Percentiles rank a stretch among this genome's conserved stretches.
phyloP scores from a whole-genome alignment of 2,329 filamentous ascomycete species.

The Fusarium verrucosum region DNA sequence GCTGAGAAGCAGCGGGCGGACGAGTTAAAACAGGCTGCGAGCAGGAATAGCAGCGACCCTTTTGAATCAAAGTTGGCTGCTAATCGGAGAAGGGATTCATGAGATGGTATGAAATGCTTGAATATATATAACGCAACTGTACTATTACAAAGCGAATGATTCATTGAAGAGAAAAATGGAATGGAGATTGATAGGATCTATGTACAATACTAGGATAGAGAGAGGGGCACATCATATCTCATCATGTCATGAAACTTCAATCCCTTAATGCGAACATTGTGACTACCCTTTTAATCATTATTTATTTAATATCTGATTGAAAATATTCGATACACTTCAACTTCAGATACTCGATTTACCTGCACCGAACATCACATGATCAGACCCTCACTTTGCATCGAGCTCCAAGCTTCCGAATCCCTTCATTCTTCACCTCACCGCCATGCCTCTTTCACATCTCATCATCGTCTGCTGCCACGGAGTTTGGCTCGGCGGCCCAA shows the following conservation, averaged over 20 bases:
- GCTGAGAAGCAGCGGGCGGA: slow-evolving; percentile 15
- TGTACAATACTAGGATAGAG: slow-evolving; percentile 32
- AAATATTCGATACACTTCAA: not conserved
- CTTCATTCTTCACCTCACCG: slow-evolving; percentile 19
- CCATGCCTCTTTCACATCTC: slow-evolving; percentile 60
- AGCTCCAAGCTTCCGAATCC: slow-evolving; percentile 15
- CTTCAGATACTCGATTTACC: not conserved
- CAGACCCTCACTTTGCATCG: slow-evolving; percentile 29
- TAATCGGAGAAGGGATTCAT: slow-evolving; percentile 11
- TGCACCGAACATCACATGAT: slow-evolving; percentile 42
- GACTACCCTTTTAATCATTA: not conserved
- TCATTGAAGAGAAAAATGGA: slow-evolving; percentile 10
- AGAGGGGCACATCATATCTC: slow-evolving; percentile 4
- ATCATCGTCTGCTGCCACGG: slow-evolving; percentile 87
- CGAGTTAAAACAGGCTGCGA: slow-evolving; percentile 8
- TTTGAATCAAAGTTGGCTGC: slow-evolving; percentile 20
- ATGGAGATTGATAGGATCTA: slow-evolving; percentile 9
- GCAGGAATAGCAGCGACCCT: slow-evolving; percentile 12
- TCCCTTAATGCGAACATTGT: not conserved
- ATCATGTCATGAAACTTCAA: slow-evolving; percentile 4
- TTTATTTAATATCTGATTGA: not conserved
- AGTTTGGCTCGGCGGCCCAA: slow-evolving; percentile 72
- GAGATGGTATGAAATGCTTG: slow-evolving; percentile 20
- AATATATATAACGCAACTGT: slow-evolving; percentile 26
- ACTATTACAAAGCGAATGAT: slow-evolving; percentile 32